Evolutionary conservation across 495 filamentous ascomycete genomes (phyloP).

Genomic region (Talaromyces proteolyticus): DNA sequence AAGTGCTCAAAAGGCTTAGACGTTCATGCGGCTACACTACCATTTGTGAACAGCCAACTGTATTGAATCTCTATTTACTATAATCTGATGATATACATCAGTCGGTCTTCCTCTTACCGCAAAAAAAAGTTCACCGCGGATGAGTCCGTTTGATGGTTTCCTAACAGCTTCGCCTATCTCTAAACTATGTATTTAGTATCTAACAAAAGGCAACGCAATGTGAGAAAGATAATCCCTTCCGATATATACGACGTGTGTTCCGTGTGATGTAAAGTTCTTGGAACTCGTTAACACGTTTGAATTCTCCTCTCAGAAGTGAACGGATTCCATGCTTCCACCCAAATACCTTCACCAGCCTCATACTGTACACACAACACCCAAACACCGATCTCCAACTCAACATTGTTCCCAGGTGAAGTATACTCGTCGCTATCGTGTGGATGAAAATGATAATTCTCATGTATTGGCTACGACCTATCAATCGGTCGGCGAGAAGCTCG

Average conservation of each 20-base stretch:
- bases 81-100: too few species aligned
- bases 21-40: too few species aligned
- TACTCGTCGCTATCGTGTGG: constrained; percentile 26
- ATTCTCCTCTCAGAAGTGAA: constrained; percentile 6
- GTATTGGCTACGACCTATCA: constrained; percentile 16
- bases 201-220: constrained; percentile 2
- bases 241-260: constrained; percentile 16
- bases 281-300: constrained; percentile 7
- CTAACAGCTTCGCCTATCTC: too few species aligned
- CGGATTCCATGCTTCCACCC: constrained; percentile 17
- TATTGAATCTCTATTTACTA: too few species aligned
- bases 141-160: too few species aligned
- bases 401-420: constrained; percentile 20
- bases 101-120: too few species aligned
- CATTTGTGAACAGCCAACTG: too few species aligned
- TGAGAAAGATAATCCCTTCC: constrained; percentile 5
- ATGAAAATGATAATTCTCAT: constrained; percentile 26
- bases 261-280: constrained; percentile 4
- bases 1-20: too few species aligned
- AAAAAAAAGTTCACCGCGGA: too few species aligned
- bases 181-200: constrained; percentile 9
- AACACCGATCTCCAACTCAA: constrained; percentile 24
- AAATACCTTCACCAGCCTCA: constrained; percentile 20
- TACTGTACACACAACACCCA: constrained; percentile 30
- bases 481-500: constrained; percentile 28